Percentiles rank a stretch among this genome's conserved stretches.
Conservation (phyloP, 2,329 filamentous ascomycete genomes). For the Claviceps fusiformis region DNA sequence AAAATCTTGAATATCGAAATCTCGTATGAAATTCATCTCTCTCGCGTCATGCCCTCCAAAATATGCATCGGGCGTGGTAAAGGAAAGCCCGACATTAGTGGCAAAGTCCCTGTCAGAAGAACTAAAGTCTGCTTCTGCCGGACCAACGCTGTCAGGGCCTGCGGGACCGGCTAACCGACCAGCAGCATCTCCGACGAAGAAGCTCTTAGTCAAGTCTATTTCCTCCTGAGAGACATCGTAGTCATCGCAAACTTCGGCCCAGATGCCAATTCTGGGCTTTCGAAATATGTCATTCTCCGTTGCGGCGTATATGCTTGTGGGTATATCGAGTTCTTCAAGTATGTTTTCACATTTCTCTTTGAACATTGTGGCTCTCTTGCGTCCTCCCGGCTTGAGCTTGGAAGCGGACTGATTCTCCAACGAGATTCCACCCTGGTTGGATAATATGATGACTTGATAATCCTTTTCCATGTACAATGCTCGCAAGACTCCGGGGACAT, state of each 20-base stretch:
- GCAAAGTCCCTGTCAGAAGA: slow-evolving; percentile 69
- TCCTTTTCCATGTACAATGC: slow-evolving; percentile 55
- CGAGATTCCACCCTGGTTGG: slow-evolving; percentile 76
- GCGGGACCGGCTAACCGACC: slow-evolving; percentile 35
- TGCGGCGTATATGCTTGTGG: slow-evolving; percentile 72
- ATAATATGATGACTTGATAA: slow-evolving; percentile 66
- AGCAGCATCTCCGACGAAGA: slow-evolving; percentile 85
- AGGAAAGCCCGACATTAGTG: slow-evolving; percentile 66
- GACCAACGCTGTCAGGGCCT: slow-evolving; percentile 12
- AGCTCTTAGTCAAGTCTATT: slow-evolving; percentile 56
- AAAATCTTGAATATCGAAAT: slow-evolving; percentile 57
- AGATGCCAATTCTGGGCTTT: slow-evolving; percentile 85
- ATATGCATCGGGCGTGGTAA: slow-evolving; percentile 82
- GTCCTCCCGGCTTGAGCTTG: slow-evolving; percentile 44
- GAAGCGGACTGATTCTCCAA: slow-evolving; percentile 59
- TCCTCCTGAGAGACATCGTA: slow-evolving; percentile 41
- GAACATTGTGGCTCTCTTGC: slow-evolving; percentile 61
- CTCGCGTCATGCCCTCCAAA: slow-evolving; percentile 58
- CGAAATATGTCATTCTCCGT: slow-evolving; percentile 70
- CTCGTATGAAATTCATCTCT: slow-evolving; percentile 42
- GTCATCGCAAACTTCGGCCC: slow-evolving; percentile 49
- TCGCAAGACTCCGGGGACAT: slow-evolving; percentile 53
- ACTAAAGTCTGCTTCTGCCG: slow-evolving; percentile 43
- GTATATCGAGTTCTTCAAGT: slow-evolving; percentile 58
- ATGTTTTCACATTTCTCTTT: slow-evolving; percentile 66